These are phyloP conservation scores for Eucalyptus decipiens DNA, from an alignment of 345 rosid species.

Conservation along the genomic window DNA sequence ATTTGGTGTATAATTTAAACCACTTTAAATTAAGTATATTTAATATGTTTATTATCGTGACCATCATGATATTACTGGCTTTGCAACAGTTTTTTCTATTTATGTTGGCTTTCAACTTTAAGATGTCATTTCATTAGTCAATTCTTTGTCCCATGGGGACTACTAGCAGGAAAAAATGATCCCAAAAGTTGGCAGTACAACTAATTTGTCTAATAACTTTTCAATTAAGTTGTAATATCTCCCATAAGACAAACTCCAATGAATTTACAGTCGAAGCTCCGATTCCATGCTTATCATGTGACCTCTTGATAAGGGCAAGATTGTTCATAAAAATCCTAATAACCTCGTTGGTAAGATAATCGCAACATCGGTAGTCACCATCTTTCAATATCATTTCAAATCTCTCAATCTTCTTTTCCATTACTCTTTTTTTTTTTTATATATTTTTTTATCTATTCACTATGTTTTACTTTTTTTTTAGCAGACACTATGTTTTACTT, in stretches of 20 bases:
- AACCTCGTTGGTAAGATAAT: not conserved
- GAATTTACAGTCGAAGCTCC: not conserved
- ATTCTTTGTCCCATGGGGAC: not conserved
- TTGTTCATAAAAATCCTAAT: not conserved
- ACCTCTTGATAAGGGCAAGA: not conserved
- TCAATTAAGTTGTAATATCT: not conserved
- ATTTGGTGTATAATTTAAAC: not conserved
- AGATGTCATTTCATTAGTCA: not conserved
- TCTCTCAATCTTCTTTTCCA: not conserved
- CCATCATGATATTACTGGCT: not conserved
- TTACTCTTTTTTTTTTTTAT: not conserved
- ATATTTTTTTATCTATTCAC: not conserved
- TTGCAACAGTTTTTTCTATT: too few relatives aligned
- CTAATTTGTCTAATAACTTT: not conserved
- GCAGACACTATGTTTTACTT: not conserved
- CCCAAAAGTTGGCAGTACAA: not conserved
- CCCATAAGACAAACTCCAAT: not conserved
- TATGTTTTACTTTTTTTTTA: not conserved
- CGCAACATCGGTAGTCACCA: not conserved
- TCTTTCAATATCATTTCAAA: not conserved
- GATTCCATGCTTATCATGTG: not conserved
- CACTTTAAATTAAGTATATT: not conserved
- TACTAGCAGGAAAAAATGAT: not conserved
- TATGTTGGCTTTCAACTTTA: not conserved
- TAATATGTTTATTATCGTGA: not conserved